Base-by-base conservation (phyloP, 139 green algal species). In the Mesotaenium endlicherianum region DNA sequence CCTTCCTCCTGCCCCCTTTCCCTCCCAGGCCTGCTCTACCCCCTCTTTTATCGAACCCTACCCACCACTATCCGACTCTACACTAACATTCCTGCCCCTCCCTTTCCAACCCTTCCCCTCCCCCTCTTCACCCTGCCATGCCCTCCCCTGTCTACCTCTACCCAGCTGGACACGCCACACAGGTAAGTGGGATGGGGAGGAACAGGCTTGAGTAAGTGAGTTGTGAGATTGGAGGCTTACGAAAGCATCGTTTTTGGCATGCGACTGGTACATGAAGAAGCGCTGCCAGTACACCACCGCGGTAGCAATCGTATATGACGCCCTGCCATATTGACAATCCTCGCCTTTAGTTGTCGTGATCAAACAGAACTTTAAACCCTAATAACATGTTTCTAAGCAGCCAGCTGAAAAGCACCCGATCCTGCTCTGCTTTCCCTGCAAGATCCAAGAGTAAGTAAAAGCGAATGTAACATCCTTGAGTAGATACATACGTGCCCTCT, bases 281-380 rank as follows among this genome's bases (percentile, higher is more conserved):
- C 77, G 77, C 41, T 84, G 77, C 77, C 77, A 84, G 47, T 84
- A 84, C 11, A 74, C 68, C n/a, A 84, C 45, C 6, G 57, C 77
- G 17, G 77, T 84, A 31, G 77, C 77, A 39, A 84, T 79, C 36
- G 77, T 76, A 40, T 79, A 84, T 30, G 49, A 53, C 11, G 47
- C 42, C 77, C 77, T 84, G 77, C 44, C 4, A 78, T 31, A 53
- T 45, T 31, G 31, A 36, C 30, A 31, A 77, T 3, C 3, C 69
- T 6, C 49, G 4, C 34, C 26, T 57, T 77, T 34, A 3, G 4
- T 59, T 36, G 34, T 74, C 36, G 11, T 49, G 8, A 11, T 14
- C 6, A 6, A 74, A 30, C 8, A 74, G 60, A 74, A 74, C 8
- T 34, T 30, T 20, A 67, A 26, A 80, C 41, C 2, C 39, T 0